Percentiles rank a stretch among this genome's conserved stretches.
These are phyloP conservation scores for Chrysanthemum makinoi DNA, from an alignment of 129 eudicot species.

Conservation along the genomic window DNA sequence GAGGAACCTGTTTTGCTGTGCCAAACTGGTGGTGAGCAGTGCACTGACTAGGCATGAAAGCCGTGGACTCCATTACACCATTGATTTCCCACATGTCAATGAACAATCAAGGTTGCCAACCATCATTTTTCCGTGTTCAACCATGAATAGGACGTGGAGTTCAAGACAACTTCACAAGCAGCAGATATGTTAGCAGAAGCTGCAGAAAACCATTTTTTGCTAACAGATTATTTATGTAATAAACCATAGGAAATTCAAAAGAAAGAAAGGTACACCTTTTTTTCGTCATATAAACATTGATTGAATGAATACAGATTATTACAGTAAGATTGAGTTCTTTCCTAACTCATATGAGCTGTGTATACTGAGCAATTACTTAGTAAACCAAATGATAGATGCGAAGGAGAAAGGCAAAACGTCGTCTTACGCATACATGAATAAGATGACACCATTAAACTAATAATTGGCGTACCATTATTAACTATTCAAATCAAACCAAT, in stretches of 20 bases:
- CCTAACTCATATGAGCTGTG: neutral
- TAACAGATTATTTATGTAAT: conserved; percentile 19
- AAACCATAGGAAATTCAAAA: conserved; percentile 23
- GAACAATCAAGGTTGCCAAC: conserved; percentile 89
- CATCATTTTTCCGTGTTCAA: conserved; percentile 66
- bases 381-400: too few relatives aligned
- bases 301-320: conserved; percentile 9
- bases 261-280: conserved; percentile 19
- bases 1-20: conserved; percentile 97
- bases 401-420: too few relatives aligned
- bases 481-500: too few relatives aligned
- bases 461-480: too few relatives aligned
- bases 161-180: conserved; percentile 88
- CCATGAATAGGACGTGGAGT: conserved; percentile 73
- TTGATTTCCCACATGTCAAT: conserved; percentile 75
- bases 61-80: conserved; percentile 93
- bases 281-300: neutral
- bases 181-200: conserved; percentile 47
- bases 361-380: neutral
- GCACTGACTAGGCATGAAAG: conserved; percentile 90
- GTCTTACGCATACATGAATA: too few relatives aligned
- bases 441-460: too few relatives aligned
- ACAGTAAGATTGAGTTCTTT: conserved; percentile 13
- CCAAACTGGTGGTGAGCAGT: conserved; percentile 87
- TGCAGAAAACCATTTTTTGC: conserved; percentile 19